These are phyloP conservation scores for Colletotrichum chrysophilum DNA, from an alignment of 2,329 filamentous ascomycete genomes.

Conservation along the genomic window DNA sequence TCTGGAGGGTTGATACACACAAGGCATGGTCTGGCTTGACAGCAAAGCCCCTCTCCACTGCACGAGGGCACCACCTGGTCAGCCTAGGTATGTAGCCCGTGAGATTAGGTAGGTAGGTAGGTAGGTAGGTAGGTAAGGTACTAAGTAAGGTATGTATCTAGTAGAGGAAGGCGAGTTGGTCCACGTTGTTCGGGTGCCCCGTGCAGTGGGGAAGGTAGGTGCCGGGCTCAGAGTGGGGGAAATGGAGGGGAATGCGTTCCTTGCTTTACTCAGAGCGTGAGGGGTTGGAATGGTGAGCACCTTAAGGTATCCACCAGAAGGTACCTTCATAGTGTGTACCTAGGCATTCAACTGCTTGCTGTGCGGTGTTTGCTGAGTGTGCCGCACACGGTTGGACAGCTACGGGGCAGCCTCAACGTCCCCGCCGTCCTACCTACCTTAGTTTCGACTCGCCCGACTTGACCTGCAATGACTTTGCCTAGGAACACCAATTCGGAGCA, in stretches of 20 bases:
- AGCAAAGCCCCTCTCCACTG: conserved; percentile 1
- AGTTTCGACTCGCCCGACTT: not conserved
- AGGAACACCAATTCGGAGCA: not conserved
- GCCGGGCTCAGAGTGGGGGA: not conserved
- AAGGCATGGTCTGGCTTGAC: conserved; percentile 11
- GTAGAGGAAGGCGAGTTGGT: not conserved
- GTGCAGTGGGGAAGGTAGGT: not conserved
- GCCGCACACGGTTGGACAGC: too few relatives aligned
- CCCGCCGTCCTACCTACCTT: too few relatives aligned
- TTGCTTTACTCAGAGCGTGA: not conserved
- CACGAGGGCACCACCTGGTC: not conserved
- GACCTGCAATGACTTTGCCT: not conserved
- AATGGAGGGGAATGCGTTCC: not conserved
- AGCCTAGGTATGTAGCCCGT: not conserved
- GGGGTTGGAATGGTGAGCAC: not conserved
- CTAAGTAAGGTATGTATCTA: not conserved
- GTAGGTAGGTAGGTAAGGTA: not conserved
- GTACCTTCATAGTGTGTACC: too few relatives aligned
- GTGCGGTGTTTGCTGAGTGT: too few relatives aligned
- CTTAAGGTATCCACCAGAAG: not conserved
- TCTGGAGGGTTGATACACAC: conserved; percentile 7
- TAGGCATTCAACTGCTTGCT: too few relatives aligned
- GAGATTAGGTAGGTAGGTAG: not conserved
- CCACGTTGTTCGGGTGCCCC: not conserved
- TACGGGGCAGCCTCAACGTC: too few relatives aligned